Base-by-base conservation (phyloP, 495 filamentous ascomycete genomes). In the Neurospora africana region DNA sequence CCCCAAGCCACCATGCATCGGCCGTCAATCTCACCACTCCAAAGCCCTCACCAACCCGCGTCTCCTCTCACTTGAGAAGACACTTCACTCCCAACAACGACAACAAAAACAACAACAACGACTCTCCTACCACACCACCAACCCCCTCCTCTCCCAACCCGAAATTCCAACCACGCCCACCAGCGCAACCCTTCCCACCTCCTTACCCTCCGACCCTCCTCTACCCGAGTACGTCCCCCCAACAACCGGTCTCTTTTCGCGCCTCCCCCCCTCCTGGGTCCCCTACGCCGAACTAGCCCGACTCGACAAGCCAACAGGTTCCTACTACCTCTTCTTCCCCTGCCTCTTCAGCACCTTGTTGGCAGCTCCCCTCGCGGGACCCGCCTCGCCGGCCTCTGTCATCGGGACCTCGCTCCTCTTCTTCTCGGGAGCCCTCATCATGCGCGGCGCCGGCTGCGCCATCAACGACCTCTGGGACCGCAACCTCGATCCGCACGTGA, bases 401-500 rank as follows among this genome's bases (percentile, higher is more conserved):
- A 13, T 91, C 38, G 81, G 85, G 65, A 96, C 92, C 2, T 86
- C 86, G 3, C 81, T 88, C 3, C 89, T 97, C 70, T 99, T 99
- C 85, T 90, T 95, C 78, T 82, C 87, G 10, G 95, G 95, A 47
- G 94, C 95, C 3, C 78, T 98, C 72, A 90, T 98, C 76, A 98
- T 99, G 95, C 93, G 95, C 69, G 94, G 95, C 37, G 95, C 95
- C n/a, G 95, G 95, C 19, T 99, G 95, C 82, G 91, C 95, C 39
- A 95, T 99, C 83, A 98, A 99, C 81, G 95, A 99, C 79, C 87
- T 98, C 61, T 97, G 93, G 94, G 95, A 98, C 82, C 89, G 93
- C 74, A 91, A 97, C 76, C 87, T 99, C 21, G 95, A 99, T 81
- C 92, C 91, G 27, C 88, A 94, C 77, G 95, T 99, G n/a, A 83